phyloP scores from a whole-genome alignment of 139 green algal genomes.

The Yamagishiella unicocca region DNA sequence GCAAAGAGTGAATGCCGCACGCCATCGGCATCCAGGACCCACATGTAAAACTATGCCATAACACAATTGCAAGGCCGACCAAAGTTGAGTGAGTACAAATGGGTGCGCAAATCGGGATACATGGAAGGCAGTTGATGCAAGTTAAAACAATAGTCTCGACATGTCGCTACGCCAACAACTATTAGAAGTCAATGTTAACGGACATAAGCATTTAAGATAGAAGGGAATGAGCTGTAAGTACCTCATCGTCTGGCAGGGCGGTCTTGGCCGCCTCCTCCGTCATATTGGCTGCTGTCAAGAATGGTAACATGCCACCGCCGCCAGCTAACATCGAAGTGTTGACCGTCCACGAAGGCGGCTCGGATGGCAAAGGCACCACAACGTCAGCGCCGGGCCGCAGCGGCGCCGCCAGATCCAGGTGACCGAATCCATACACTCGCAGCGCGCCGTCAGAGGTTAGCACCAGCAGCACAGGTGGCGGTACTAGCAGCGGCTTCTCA shows the following conservation, averaged over 20 bases:
- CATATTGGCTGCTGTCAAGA: not conserved
- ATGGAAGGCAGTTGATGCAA: not conserved
- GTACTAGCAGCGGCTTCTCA: conserved; percentile 51
- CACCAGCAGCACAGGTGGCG: conserved; percentile 65
- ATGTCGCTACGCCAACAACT: no score
- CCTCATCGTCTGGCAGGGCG: not conserved
- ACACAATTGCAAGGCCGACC: no score
- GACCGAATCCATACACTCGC: conserved; percentile 63
- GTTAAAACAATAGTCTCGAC: no score
- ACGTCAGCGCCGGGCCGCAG: not conserved
- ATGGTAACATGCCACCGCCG: not conserved
- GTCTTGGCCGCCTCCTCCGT: not conserved
- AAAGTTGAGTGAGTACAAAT: no score
- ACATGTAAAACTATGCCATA: no score
- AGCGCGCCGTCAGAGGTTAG: conserved; percentile 73
- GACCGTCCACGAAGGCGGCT: not conserved
- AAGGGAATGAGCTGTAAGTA: no score
- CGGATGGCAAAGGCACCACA: not conserved
- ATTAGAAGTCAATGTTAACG: no score
- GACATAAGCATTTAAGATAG: no score
- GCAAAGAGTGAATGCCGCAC: no score
- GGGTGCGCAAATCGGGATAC: no score
- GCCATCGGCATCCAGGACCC: no score
- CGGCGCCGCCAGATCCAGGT: conserved; percentile 16
- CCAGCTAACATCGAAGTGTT: no score